A percentile compares a stretch with the other conserved stretches of the same genome.
These are phyloP conservation scores for Telfairia occidentalis DNA, from an alignment of 331 rosid genomes.

Conservation along the genomic window DNA sequence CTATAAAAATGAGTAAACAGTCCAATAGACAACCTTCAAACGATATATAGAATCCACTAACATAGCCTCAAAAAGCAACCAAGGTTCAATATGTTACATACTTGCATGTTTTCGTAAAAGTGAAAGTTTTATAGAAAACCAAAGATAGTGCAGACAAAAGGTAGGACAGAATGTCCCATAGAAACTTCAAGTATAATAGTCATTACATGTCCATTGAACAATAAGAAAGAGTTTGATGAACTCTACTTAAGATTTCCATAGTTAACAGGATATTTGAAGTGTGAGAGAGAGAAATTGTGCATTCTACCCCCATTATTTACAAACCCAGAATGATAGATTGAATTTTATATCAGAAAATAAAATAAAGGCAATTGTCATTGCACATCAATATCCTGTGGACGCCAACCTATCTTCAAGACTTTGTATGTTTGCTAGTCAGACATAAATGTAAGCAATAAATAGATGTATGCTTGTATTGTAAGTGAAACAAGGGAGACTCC, in stretches of 20 bases:
- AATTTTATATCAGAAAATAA: not conserved
- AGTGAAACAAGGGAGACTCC: constrained; percentile 12
- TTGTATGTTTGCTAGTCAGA: not conserved
- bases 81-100: not conserved
- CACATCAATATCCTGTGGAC: not conserved
- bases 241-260: not conserved
- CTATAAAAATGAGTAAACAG: not conserved
- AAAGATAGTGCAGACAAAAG: not conserved
- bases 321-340: not conserved
- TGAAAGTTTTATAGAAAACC: not conserved
- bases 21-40: not conserved
- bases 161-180: not conserved
- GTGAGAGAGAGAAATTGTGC: not conserved
- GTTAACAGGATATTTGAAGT: too few relatives aligned
- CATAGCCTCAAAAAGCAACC: not conserved
- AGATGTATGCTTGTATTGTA: not conserved
- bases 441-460: not conserved
- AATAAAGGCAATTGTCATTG: not conserved
- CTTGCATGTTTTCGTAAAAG: not conserved
- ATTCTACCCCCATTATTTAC: not conserved
- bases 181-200: not conserved
- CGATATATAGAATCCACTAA: not conserved
- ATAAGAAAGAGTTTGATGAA: not conserved
- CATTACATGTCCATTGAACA: not conserved
- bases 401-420: not conserved